phyloP scores from a whole-genome alignment of 2,329 filamentous ascomycete species.

The Curvularia sp. region DNA sequence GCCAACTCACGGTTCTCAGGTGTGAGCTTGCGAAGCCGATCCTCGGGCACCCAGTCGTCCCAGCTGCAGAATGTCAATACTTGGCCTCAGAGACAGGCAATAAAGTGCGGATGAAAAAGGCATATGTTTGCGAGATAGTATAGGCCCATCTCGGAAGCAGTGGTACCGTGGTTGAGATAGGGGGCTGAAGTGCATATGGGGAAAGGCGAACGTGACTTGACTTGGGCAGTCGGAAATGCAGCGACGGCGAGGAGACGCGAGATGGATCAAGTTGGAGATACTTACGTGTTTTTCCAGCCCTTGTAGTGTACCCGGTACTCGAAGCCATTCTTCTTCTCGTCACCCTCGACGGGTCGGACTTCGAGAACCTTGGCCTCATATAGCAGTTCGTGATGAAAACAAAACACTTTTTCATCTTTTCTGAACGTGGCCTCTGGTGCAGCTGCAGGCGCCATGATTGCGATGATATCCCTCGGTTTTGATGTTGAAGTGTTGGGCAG shows the following conservation, averaged over 20 bases:
- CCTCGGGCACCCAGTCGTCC: constrained; percentile 97
- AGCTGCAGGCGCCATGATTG: constrained; percentile 62
- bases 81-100: not conserved
- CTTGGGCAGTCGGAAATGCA: constrained; percentile 2
- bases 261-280: constrained; percentile 37
- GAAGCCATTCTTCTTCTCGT: constrained; percentile 75
- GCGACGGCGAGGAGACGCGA: constrained; percentile 5
- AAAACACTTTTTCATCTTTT: constrained; percentile 90
- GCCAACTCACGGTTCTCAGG: constrained; percentile 95
- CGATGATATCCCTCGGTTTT: constrained; percentile 15
- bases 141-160: constrained; percentile 2
- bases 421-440: constrained; percentile 62
- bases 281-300: constrained; percentile 96
- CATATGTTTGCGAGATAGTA: not conserved
- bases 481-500: constrained; percentile 22
- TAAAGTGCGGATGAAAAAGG: not conserved
- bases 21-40: constrained; percentile 91
- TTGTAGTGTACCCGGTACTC: constrained; percentile 98
- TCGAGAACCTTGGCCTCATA: constrained; percentile 98
- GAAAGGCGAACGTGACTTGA: constrained; percentile 25
- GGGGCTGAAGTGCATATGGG: constrained; percentile 13
- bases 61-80: constrained; percentile 63
- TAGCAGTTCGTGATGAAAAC: constrained; percentile 95
- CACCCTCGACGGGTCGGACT: constrained; percentile 66
- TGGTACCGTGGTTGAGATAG: constrained; percentile 22